Evolutionary conservation across 23 red algal genomes (phyloP), one percentile per base, ranked within the genome.

Genomic region (Chondrus crispus): DNA sequence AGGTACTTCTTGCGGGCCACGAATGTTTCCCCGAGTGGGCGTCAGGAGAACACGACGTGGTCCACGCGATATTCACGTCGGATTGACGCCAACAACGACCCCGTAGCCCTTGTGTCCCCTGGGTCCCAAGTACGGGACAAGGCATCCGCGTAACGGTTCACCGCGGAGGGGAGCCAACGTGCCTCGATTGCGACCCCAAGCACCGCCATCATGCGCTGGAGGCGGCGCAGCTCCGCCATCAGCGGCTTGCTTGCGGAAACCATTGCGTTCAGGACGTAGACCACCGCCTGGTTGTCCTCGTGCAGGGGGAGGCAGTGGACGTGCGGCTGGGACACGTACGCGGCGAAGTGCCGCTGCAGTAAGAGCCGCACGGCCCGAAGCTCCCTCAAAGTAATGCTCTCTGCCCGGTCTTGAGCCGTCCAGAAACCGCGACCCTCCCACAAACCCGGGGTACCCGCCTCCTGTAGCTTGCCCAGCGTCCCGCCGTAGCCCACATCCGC

Each of bases 211-310:
- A 73, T n/a, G 13, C 14, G 13, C 14, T 73, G 13, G 13, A 73
- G 68, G 19, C 13, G 19, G n/a, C 68, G 68, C 74, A 80, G 74
- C 41, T 80, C 74, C 41, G 74, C 38, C 74, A 80, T 50, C 38
- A 80, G 11, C 20, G 11, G 11, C 20, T 52, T 51, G 33, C 13
- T 18, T 11, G 71, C 35, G 9, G 71, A 77, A 42, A 77, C 71
- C 71, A 77, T 77, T n/a, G 71, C 71, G 71, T 77, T 68, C 35
- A 77, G 33, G 10, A 77, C 35, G 43, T 9, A 41, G 4, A 42
- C 9, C 5, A 77, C 71, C 33, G 71, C 71, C 35, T 42, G 71
- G 20, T 77, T 77, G 71, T 77, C 33, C 35, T 77, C 71, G 71
- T 77, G 71, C 8, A 77, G 12, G 5, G 45, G 20, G n/a, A 77